Evolutionary conservation across 2,329 filamentous ascomycete species (phyloP).

Genomic region (Cladophialophora carrionii): DNA sequence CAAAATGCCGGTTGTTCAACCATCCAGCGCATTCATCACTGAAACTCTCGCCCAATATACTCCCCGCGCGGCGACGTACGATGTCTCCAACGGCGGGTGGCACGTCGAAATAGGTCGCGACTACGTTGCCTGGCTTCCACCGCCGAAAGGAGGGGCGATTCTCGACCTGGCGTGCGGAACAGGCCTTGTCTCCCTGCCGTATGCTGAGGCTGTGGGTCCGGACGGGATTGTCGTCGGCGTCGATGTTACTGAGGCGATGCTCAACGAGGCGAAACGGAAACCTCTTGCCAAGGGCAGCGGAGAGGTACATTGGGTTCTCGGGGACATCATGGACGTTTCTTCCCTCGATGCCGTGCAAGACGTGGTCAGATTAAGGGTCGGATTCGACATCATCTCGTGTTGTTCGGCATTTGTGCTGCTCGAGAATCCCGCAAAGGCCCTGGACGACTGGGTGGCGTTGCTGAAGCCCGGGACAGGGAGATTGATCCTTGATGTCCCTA

Average conservation of each 20-base stretch:
- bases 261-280: constrained; percentile 42
- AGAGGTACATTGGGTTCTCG: constrained; percentile 18
- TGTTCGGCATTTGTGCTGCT: constrained; percentile 31
- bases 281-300: neutral
- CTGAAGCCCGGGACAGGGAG: constrained; percentile 25
- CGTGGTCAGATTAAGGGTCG: constrained; percentile 8
- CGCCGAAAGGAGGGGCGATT: constrained; percentile 46
- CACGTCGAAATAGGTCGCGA: constrained; percentile 48
- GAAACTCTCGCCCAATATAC: constrained; percentile 40
- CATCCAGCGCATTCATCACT: constrained; percentile 12
- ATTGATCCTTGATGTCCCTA: constrained; percentile 32
- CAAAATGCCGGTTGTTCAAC: constrained; percentile 3
- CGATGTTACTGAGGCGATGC: constrained; percentile 50
- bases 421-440: constrained; percentile 13
- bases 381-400: constrained; percentile 28
- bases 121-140: constrained; percentile 41
- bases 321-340: constrained; percentile 18
- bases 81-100: constrained; percentile 43
- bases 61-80: constrained; percentile 44
- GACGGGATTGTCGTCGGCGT: constrained; percentile 47
- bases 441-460: constrained; percentile 24
- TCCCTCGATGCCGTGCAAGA: constrained; percentile 17
- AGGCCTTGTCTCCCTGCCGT: constrained; percentile 48
- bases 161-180: constrained; percentile 55
- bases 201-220: constrained; percentile 46